Conservation (phyloP, 2,329 filamentous ascomycete genomes). For the Mollisiaceae sp. region DNA sequence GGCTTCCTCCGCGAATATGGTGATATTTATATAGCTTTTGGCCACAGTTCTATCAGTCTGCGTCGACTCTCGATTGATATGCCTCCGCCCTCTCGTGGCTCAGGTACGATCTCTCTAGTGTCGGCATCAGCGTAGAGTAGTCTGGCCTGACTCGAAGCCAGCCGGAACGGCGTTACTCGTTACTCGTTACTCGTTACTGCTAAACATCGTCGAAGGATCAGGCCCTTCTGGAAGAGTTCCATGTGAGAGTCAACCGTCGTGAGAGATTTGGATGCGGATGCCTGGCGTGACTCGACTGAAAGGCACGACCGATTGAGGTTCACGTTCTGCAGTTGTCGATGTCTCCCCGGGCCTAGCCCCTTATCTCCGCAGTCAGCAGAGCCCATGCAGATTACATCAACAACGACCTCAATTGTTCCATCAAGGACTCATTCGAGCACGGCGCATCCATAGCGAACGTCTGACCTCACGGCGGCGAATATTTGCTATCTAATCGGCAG, state of each 20-base stretch:
- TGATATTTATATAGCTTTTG: not conserved
- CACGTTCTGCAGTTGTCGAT: not conserved
- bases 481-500: not conserved
- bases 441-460: not conserved
- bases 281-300: not conserved
- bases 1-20: not conserved
- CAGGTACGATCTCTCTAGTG: not conserved
- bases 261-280: not conserved
- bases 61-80: not conserved
- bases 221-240: not conserved
- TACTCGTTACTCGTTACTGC: too few relatives aligned
- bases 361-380: slow-evolving; percentile 8
- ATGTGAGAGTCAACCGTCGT: not conserved
- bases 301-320: not conserved
- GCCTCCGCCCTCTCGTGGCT: not conserved
- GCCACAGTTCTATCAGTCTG: not conserved
- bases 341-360: not conserved
- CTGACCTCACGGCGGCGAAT: not conserved
- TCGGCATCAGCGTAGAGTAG: not conserved
- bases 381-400: not conserved
- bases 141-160: slow-evolving; percentile 1
- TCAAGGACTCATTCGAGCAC: not conserved
- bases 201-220: not conserved
- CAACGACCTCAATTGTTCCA: slow-evolving; percentile 1
- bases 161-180: not conserved